Evolutionary conservation across 108 stramenopile species (phyloP).

Genomic region (Nannochloropsis oceanica): DNA sequence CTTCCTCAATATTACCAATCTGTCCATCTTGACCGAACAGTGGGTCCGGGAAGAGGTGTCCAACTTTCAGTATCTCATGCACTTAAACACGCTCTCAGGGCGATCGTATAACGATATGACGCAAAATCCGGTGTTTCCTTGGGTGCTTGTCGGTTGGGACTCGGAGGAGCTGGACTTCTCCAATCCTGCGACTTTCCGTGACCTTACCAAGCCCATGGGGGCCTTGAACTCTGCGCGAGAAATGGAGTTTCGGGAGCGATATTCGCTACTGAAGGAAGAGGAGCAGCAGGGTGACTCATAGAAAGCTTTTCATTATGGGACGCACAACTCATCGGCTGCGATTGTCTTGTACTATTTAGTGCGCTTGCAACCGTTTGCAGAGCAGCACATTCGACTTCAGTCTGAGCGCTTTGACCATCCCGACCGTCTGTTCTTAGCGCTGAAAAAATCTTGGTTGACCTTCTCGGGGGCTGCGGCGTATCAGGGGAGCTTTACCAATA

Average conservation of each 20-base stretch:
- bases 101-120: conserved; percentile 32
- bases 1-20: background rate
- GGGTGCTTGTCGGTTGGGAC: conserved; percentile 9
- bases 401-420: conserved; percentile 4
- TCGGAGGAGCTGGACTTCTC: conserved; percentile 3
- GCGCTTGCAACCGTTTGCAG: conserved; percentile 7
- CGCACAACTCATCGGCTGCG: conserved; percentile 4
- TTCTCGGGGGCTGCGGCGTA: background rate
- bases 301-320: conserved; percentile 9
- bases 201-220: conserved; percentile 26
- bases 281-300: background rate
- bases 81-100: conserved; percentile 24
- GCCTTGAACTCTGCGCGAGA: background rate
- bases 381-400: conserved; percentile 3
- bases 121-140: conserved; percentile 43
- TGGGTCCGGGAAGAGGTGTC: conserved; percentile 8
- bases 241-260: background rate
- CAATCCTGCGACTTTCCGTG: conserved; percentile 15
- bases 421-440: conserved; percentile 4
- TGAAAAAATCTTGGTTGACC: background rate
- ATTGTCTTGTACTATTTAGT: conserved; percentile 14
- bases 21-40: background rate
- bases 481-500: conserved; percentile 1
- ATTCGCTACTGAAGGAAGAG: background rate
- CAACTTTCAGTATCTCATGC: conserved; percentile 35